Evolutionary conservation across 2,329 filamentous ascomycete species (phyloP).

Genomic region (Thermomyces lanuginosus): DNA sequence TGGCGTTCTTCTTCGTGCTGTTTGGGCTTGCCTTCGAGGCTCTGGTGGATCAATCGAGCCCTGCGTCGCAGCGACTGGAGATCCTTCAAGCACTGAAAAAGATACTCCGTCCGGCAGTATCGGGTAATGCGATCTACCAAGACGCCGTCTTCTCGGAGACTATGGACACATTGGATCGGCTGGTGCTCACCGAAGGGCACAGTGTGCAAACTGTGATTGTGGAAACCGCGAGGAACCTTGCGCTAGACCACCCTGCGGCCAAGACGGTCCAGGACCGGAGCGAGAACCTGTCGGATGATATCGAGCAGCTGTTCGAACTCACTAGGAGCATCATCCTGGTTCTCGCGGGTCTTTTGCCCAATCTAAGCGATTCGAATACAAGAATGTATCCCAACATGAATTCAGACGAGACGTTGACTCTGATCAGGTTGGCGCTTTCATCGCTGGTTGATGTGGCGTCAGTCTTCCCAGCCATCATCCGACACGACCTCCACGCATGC

Average conservation of each 20-base stretch:
- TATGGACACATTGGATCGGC: constrained; percentile 83
- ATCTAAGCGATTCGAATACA: constrained; percentile 39
- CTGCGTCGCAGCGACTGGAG: constrained; percentile 63
- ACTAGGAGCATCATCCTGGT: constrained; percentile 93
- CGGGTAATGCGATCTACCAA: constrained; percentile 89
- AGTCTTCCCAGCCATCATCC: constrained; percentile 92
- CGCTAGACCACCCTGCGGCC: constrained; percentile 79
- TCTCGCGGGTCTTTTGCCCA: constrained; percentile 71
- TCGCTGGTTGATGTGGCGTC: constrained; percentile 87
- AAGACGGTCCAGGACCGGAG: constrained; percentile 48
- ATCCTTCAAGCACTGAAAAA: constrained; percentile 87
- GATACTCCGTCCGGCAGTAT: constrained; percentile 85
- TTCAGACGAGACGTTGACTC: constrained; percentile 60
- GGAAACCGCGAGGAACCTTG: constrained; percentile 78
- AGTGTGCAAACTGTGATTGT: constrained; percentile 86
- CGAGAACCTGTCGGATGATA: constrained; percentile 82
- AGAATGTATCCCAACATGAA: constrained; percentile 60
- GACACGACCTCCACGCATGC: constrained; percentile 86
- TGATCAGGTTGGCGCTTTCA: constrained; percentile 65
- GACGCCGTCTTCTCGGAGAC: constrained; percentile 93
- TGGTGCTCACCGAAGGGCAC: constrained; percentile 78
- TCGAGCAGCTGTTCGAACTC: constrained; percentile 92
- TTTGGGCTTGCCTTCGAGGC: constrained; percentile 96
- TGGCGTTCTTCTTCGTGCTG: constrained; percentile 96
- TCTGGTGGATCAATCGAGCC: constrained; percentile 62